Evolutionary conservation across 495 filamentous ascomycete genomes (phyloP).

Genomic region (Parachaetomium inaequale): DNA sequence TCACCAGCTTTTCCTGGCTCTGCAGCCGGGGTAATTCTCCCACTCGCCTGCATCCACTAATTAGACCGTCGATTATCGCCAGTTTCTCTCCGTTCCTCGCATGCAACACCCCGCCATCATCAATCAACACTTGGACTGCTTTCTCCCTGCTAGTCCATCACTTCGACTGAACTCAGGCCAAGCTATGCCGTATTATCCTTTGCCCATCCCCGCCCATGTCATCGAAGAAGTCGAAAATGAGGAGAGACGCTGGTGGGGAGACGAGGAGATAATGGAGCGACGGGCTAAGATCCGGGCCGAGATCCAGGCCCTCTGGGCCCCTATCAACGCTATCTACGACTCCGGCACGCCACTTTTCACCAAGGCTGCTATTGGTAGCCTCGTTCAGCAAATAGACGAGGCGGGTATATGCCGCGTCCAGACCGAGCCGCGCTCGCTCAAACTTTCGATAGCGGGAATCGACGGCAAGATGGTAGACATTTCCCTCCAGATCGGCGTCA

Average conservation of each 20-base stretch:
- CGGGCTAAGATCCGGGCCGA: slow-evolving; percentile 1
- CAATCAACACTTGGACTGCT: not conserved
- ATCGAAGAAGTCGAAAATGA: slow-evolving; percentile 6
- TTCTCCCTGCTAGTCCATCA: not conserved
- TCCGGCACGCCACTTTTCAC: slow-evolving; percentile 7
- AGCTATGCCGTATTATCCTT: slow-evolving; percentile 5
- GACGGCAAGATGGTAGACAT: slow-evolving; percentile 4
- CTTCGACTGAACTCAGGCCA: slow-evolving; percentile 7
- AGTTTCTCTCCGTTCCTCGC: not conserved
- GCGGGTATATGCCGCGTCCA: slow-evolving; percentile 1
- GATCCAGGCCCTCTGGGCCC: slow-evolving; percentile 2
- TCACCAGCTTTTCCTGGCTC: not conserved
- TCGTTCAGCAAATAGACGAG: slow-evolving; percentile 6
- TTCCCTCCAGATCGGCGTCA: not conserved
- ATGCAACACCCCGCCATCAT: not conserved
- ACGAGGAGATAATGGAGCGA: not conserved
- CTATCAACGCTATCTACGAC: slow-evolving; percentile 5
- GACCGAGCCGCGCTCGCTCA: slow-evolving; percentile 7
- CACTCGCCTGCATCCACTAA: not conserved
- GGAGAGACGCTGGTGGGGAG: not conserved
- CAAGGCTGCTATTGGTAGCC: slow-evolving; percentile 2
- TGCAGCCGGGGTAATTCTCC: not conserved
- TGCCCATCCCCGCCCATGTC: slow-evolving; percentile 10
- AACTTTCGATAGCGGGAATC: slow-evolving; percentile 1
- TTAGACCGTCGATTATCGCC: not conserved